Percentiles rank a stretch among this genome's conserved stretches.
Evolutionary conservation across 2,329 filamentous ascomycete species (phyloP).

Genomic region (Hypomyces rosellus): DNA sequence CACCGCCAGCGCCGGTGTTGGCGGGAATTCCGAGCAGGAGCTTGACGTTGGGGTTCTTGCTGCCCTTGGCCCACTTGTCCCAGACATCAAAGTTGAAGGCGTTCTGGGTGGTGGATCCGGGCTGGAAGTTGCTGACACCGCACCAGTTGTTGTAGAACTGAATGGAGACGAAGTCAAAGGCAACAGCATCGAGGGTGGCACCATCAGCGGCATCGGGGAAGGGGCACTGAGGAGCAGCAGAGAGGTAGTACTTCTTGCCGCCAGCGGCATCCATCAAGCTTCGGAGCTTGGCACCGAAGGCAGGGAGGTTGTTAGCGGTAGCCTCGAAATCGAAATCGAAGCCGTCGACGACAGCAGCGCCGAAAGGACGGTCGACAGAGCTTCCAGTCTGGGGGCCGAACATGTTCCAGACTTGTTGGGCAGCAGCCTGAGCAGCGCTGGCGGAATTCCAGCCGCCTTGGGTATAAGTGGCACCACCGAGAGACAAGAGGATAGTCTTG

Average conservation of each 20-base stretch:
- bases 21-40: conserved; percentile 57
- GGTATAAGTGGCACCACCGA: conserved; percentile 64
- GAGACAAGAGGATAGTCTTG: conserved; percentile 67
- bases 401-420: conserved; percentile 61
- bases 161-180: conserved; percentile 55
- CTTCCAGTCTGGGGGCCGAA: conserved; percentile 54
- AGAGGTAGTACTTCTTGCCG: conserved; percentile 55
- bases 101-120: conserved; percentile 37
- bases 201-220: conserved; percentile 57
- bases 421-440: conserved; percentile 46
- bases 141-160: conserved; percentile 69
- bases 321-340: conserved; percentile 74
- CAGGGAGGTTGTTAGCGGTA: conserved; percentile 49
- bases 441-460: conserved; percentile 59
- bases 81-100: conserved; percentile 58
- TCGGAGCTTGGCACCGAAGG: conserved; percentile 55
- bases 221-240: conserved; percentile 61
- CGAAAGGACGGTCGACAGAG: conserved; percentile 57
- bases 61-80: conserved; percentile 59
- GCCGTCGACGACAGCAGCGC: conserved; percentile 59
- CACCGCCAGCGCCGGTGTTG: conserved; percentile 45
- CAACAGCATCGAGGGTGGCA: conserved; percentile 48
- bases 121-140: conserved; percentile 46
- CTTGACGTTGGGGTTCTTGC: conserved; percentile 54
- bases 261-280: conserved; percentile 45